Base-by-base conservation (phyloP, 768 basidiomycete genomes). In the Galerina sulciceps region DNA sequence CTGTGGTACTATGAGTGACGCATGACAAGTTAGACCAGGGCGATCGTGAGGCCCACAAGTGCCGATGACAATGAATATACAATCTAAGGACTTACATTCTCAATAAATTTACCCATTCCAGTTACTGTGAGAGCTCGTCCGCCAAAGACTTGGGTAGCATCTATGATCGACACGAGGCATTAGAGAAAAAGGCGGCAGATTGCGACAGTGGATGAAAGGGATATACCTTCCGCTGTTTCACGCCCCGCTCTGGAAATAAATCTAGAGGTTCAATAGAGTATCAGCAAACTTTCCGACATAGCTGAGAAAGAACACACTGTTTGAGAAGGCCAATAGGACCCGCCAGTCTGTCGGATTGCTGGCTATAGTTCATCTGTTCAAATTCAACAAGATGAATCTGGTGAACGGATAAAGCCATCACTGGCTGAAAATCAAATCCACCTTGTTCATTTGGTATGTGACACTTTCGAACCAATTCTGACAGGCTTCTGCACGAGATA, bases 391-490 rank as follows among this genome's bases (percentile, higher is more conserved):
- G 22, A 34, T 50, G 13, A 46, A 40, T 50, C 46, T 26, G 35
- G 20, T 13, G 20, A 22, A 22, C 17, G 36, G 53, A 40, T 31
- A 34, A 51, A 36, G 41, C 38, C 18, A 34, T 46, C 36, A 6
- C 15, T 59, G 31, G 31, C 36, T 23, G 43, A 51, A 20, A 55
- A 59, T 23, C 46, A 22, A 38, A 18, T 20, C 35, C 54, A 92
- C 91, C 67, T 93, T 87, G 69, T 90, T 93, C 94, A 96, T 96
- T 71, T 97, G 94, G 69, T 89, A 86, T 2, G 94, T 97, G 53
- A 97, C 79, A 18, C 80, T 83, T 78, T 99, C 96, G 10, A 95
- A 83, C 94, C 94, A 97, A 48, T 87, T 87, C 68, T 96, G 95
- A 59, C 80, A 86, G 17, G 81, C 83, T 75, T 99, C 95, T 41